Conservation (phyloP, 345 rosid genomes). For the Populus nigra region DNA sequence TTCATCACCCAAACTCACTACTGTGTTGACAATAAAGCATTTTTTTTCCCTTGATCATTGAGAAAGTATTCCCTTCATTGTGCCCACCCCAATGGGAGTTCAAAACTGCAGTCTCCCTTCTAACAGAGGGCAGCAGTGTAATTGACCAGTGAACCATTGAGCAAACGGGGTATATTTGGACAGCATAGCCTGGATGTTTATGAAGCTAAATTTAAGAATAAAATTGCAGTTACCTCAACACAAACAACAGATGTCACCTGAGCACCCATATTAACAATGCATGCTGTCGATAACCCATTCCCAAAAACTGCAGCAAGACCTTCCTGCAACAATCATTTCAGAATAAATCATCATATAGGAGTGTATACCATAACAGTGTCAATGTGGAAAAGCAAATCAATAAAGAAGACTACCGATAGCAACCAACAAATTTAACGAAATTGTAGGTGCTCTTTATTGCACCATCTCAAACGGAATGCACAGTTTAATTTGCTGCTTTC, state of each 20-base stretch:
- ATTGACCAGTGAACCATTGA: neutral
- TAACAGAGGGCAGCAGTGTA: neutral
- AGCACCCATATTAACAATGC: constrained; percentile 88
- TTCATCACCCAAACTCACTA: neutral
- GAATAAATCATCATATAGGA: constrained; percentile 10
- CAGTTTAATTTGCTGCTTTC: neutral
- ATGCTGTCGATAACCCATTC: constrained; percentile 84
- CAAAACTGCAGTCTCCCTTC: neutral
- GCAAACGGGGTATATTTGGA: neutral
- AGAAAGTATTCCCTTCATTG: neutral
- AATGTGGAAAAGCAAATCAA: constrained; percentile 1
- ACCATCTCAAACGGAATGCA: neutral
- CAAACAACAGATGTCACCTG: constrained; percentile 83
- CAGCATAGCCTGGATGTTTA: neutral
- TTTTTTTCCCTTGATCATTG: neutral
- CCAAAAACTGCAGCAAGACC: constrained; percentile 93
- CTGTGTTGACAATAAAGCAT: neutral
- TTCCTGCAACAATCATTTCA: constrained; percentile 47
- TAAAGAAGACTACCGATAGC: neutral
- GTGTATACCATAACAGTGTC: neutral
- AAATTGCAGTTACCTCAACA: constrained; percentile 60
- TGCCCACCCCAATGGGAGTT: neutral
- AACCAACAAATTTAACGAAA: neutral
- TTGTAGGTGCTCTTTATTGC: no score
- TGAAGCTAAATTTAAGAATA: neutral